These are phyloP conservation scores for Pyropia yezoensis DNA, from an alignment of 23 red algal genomes.

Conservation along the genomic window DNA sequence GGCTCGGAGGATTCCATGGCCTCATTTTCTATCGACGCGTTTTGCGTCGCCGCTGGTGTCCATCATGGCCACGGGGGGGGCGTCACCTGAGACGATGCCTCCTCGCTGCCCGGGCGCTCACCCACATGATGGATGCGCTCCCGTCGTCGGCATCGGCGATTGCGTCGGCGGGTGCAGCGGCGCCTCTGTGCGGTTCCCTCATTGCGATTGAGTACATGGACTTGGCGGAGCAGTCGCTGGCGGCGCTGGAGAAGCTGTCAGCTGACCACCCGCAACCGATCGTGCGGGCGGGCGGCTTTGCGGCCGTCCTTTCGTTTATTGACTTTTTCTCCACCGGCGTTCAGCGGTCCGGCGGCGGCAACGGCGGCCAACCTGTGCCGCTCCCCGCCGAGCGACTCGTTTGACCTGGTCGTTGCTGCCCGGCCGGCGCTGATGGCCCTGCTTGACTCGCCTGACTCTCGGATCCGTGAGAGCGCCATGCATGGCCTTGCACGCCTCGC, in stretches of 20 bases:
- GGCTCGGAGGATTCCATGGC: conserved; percentile 82
- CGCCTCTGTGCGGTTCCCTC: conserved; percentile 65
- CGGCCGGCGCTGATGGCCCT: conserved; percentile 51
- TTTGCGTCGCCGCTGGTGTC: conserved; percentile 74
- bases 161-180: conserved; percentile 55
- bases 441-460: conserved; percentile 44
- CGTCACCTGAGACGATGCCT: conserved; percentile 53
- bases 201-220: conserved; percentile 96
- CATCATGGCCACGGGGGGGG: conserved; percentile 22
- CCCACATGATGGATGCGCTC: conserved; percentile 83
- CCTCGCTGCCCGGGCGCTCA: conserved; percentile 81
- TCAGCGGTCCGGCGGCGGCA: conserved; percentile 73
- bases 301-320: conserved; percentile 75
- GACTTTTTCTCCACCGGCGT: conserved; percentile 93
- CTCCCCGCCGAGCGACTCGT: conserved; percentile 31
- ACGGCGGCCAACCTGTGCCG: conserved; percentile 84
- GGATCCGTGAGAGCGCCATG: conserved; percentile 51
- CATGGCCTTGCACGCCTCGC: conserved; percentile 36
- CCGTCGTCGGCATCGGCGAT: conserved; percentile 68
- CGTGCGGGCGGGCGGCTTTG: conserved; percentile 60
- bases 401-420: conserved; percentile 30
- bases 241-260: conserved; percentile 74
- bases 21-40: conserved; percentile 69
- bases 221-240: conserved; percentile 92
- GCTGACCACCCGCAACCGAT: conserved; percentile 81